Evolutionary conservation across 352 stramenopile species (phyloP).

Genomic region (Phytophthora multivora): DNA sequence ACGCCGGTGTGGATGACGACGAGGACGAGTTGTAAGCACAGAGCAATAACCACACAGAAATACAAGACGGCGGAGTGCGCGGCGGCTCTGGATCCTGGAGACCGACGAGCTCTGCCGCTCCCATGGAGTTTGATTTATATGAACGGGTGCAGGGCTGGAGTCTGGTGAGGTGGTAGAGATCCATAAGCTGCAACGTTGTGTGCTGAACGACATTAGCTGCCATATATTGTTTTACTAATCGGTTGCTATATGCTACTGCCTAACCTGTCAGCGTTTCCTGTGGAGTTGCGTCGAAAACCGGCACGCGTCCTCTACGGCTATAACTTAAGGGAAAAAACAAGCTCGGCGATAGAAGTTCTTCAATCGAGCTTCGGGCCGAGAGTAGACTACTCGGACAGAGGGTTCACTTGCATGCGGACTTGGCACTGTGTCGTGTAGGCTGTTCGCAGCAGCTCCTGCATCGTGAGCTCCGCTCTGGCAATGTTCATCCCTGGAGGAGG

Average conservation of each 20-base stretch:
- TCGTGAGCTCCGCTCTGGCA: slow-evolving; percentile 67
- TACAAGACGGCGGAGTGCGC: slow-evolving; percentile 18
- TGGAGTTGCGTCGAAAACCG: too few species aligned
- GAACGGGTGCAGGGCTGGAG: background rate
- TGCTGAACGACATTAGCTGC: slow-evolving; percentile 2
- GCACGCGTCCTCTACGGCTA: slow-evolving; percentile 12
- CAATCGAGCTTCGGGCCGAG: slow-evolving; percentile 16
- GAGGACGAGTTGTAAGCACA: slow-evolving; percentile 51
- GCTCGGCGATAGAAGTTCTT: slow-evolving; percentile 22
- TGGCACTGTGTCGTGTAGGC: slow-evolving; percentile 85
- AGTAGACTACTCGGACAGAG: slow-evolving; percentile 31
- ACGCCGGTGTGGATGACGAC: slow-evolving; percentile 76
- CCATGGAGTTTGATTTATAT: slow-evolving; percentile 27
- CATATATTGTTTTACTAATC: slow-evolving; percentile 20
- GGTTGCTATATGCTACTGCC: slow-evolving; percentile 6
- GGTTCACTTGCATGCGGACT: slow-evolving; percentile 83
- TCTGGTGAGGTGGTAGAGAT: too few species aligned
- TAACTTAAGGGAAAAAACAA: slow-evolving; percentile 44
- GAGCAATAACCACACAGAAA: slow-evolving; percentile 4
- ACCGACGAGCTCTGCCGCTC: slow-evolving; percentile 9
- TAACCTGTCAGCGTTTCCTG: too few species aligned
- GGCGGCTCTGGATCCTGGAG: background rate
- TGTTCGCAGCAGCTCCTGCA: slow-evolving; percentile 85
- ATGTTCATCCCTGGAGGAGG: slow-evolving; percentile 66
- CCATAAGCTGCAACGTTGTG: background rate